A percentile compares a stretch with the other conserved stretches of the same genome.
These are phyloP conservation scores for Pichiaceae sp. DNA, from an alignment of 1,139 yeast genomes.

Conservation along the genomic window DNA sequence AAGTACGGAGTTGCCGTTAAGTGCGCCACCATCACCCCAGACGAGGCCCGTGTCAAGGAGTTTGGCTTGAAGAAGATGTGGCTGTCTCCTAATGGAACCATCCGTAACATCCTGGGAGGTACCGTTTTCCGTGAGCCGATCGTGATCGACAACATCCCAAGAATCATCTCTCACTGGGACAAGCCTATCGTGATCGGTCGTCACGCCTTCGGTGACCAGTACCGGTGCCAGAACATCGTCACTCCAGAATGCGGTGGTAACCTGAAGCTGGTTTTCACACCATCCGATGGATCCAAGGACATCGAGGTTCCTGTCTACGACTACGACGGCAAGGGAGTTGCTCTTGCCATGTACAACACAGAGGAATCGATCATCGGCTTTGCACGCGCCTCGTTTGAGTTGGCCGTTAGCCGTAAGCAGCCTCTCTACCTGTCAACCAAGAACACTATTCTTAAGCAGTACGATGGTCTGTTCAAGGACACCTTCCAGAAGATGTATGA, in stretches of 20 bases:
- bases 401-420: conserved; percentile 70
- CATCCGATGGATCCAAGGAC: conserved; percentile 52
- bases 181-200: conserved; percentile 93
- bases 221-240: conserved; percentile 82
- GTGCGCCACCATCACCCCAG: conserved; percentile 99
- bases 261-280: conserved; percentile 70
- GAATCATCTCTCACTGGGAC: conserved; percentile 90
- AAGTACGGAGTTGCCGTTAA: conserved; percentile 89
- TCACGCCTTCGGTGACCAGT: conserved; percentile 96
- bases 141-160: conserved; percentile 72
- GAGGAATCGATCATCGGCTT: conserved; percentile 84
- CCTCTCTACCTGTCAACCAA: conserved; percentile 84
- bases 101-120: conserved; percentile 90
- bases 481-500: conserved; percentile 81
- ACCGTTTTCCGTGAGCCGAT: conserved; percentile 97
- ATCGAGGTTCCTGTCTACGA: conserved; percentile 55
- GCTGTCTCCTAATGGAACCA: conserved; percentile 95
- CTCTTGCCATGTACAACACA: conserved; percentile 90
- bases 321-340: conserved; percentile 76
- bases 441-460: conserved; percentile 86
- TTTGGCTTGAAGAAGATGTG: conserved; percentile 90
- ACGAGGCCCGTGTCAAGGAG: conserved; percentile 89
- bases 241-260: conserved; percentile 67
- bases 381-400: conserved; percentile 85
- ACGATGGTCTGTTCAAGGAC: conserved; percentile 93